Evolutionary conservation across 495 filamentous ascomycete species (phyloP).

Genomic region (Trichoderma asperelloides): DNA sequence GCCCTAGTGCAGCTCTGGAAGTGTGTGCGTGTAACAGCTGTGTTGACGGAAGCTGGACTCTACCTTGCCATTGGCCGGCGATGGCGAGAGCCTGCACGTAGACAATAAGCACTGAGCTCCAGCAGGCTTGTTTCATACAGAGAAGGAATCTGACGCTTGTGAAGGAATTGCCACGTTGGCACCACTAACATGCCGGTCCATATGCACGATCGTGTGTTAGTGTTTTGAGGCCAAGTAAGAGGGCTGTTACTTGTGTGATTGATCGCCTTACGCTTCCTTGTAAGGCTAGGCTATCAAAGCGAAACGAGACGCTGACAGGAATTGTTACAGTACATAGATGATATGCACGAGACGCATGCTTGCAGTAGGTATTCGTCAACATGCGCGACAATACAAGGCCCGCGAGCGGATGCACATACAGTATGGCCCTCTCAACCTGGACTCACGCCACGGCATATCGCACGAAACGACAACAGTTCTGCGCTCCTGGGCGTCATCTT

Average conservation of each 20-base stretch:
- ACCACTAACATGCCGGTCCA: too few species aligned
- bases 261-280: background rate
- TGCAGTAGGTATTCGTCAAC: background rate
- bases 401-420: background rate
- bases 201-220: background rate
- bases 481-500: background rate
- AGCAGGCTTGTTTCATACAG: too few species aligned
- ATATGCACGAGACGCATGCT: background rate
- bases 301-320: background rate
- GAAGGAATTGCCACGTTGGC: too few species aligned
- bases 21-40: background rate
- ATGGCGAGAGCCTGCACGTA: too few species aligned
- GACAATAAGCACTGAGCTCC: background rate
- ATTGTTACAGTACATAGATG: background rate
- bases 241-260: background rate
- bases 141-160: too few species aligned
- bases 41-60: background rate
- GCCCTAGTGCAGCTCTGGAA: background rate
- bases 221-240: background rate
- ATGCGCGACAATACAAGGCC: background rate
- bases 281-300: background rate
- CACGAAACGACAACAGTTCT: background rate
- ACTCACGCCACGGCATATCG: background rate
- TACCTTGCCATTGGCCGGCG: background rate
- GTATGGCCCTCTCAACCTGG: background rate